A percentile compares a stretch with the other conserved stretches of the same genome.
Conservation (phyloP, 2,329 filamentous ascomycete species). For the Xylaria sp. region DNA sequence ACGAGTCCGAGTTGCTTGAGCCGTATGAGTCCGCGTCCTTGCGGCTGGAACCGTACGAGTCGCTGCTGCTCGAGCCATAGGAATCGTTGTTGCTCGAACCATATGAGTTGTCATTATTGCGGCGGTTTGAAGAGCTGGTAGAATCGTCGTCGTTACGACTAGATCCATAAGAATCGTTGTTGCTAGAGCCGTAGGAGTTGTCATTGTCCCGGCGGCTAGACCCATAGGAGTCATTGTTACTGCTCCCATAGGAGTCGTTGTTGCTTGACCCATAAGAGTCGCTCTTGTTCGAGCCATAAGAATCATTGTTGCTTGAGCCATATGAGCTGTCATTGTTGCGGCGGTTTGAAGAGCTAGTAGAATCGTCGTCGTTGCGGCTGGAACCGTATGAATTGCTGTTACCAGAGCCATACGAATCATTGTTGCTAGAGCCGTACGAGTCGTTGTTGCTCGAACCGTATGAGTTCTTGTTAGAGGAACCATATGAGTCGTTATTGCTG, state of each 20-base stretch:
- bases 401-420: conserved; percentile 12
- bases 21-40: conserved; percentile 4
- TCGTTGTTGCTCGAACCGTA: conserved; percentile 33
- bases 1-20: conserved; percentile 21
- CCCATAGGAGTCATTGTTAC: conserved; percentile 3
- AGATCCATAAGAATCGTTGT: neutral
- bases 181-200: conserved; percentile 13
- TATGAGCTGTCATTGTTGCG: conserved; percentile 9
- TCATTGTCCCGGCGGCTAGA: conserved; percentile 9
- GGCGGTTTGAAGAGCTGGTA: no score
- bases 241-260: conserved; percentile 30
- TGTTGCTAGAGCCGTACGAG: conserved; percentile 34
- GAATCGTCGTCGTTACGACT: neutral
- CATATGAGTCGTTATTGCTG: conserved; percentile 34
- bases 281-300: conserved; percentile 24
- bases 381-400: conserved; percentile 23
- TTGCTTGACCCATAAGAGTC: conserved; percentile 19
- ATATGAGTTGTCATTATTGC: conserved; percentile 8
- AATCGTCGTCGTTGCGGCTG: conserved; percentile 11
- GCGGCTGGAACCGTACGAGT: conserved; percentile 37
- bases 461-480: conserved; percentile 20
- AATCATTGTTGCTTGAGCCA: conserved; percentile 23
- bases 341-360: neutral
- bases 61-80: conserved; percentile 22
- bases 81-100: conserved; percentile 23